A percentile compares a stretch with the other conserved stretches of the same genome.
phyloP scores from a whole-genome alignment of 768 basidiomycete species.

The Collybia sordida region DNA sequence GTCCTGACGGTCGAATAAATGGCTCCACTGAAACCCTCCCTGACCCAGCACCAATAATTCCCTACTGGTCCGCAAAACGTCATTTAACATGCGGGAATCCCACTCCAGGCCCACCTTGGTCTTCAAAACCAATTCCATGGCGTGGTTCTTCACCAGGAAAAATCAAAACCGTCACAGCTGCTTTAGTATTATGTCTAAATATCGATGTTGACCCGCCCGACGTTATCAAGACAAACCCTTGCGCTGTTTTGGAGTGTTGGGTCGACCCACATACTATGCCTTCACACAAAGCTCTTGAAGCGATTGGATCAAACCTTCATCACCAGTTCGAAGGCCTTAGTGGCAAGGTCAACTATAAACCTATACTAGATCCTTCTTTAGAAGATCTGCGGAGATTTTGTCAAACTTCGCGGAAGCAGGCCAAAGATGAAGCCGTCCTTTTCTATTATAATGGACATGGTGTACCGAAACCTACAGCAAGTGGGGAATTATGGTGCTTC shows the following conservation, averaged over 20 bases:
- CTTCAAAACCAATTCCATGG: constrained; percentile 72
- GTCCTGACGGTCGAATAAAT: constrained; percentile 35
- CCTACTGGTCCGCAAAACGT: constrained; percentile 86
- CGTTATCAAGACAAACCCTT: constrained; percentile 94
- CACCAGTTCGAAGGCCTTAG: constrained; percentile 96
- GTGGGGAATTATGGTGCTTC: constrained; percentile 98
- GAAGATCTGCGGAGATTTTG: constrained; percentile 93
- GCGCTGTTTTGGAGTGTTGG: constrained; percentile 95
- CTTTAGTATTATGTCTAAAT: constrained; percentile 89
- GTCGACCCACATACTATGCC: constrained; percentile 94
- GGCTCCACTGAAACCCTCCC: constrained; percentile 46
- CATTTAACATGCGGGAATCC: constrained; percentile 91
- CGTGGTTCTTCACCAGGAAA: constrained; percentile 78
- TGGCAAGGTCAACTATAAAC: constrained; percentile 92
- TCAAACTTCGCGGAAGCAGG: constrained; percentile 76
- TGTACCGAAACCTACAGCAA: constrained; percentile 93
- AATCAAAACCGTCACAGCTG: constrained; percentile 88
- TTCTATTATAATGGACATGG: constrained; percentile 99
- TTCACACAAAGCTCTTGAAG: constrained; percentile 89
- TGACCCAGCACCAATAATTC: constrained; percentile 61
- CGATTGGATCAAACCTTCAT: constrained; percentile 89
- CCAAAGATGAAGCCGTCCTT: constrained; percentile 90
- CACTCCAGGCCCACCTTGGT: constrained; percentile 65
- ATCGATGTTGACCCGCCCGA: constrained; percentile 98
- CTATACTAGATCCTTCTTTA: constrained; percentile 91